Base-by-base conservation (phyloP, 2,329 filamentous ascomycete species). In the Ciborinia camelliae region DNA sequence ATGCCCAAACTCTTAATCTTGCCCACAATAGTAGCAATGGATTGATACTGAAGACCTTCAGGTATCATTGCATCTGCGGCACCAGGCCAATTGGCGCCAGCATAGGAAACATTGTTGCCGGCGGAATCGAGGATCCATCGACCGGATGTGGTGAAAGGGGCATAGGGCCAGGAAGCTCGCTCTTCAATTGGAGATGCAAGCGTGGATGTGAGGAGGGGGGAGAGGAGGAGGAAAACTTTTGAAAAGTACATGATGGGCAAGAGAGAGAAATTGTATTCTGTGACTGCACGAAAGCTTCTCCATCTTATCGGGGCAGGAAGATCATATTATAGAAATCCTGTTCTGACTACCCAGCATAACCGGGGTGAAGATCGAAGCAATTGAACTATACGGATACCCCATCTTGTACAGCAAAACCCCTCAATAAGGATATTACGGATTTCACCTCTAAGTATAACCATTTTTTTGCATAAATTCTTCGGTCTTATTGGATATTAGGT, bases 1-100 rank as follows among this genome's bases (percentile, higher is more conserved):
- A 89, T 84, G 20, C 85, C 85, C 0, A 87, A 71, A 65, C 80
- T 80, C 70, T 85, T 86, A 70, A 73, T 80, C 74, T 81, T 81
- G 4, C 79, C 74, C 0, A 87, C 81, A 43, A 88, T 82, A 9
- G 74, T 76, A 45, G 78, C 76, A 55, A 88, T 79, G 0, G 85
- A 87, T 43, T 82, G 81, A 73, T 86, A 86, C 71, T 87, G 84
- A 2, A 88, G 78, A 4, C 86, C 86, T 68, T 89, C 86, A 0
- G 85, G 86, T 0, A 88, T 79, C 85, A 88, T 88, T n/a, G 82
- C 80, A 52, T 87, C 84, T 52, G 80, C 81, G 20, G 83, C 81
- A 0, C 84, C 86, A 0, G 85, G 84, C 86, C 85, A 88, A 69
- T 88, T 88, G 15, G 80, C 80, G 0, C 85, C 85, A 4, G 81